Conservation (phyloP, 2,329 filamentous ascomycete genomes). For the Aspergillus japonicus region DNA sequence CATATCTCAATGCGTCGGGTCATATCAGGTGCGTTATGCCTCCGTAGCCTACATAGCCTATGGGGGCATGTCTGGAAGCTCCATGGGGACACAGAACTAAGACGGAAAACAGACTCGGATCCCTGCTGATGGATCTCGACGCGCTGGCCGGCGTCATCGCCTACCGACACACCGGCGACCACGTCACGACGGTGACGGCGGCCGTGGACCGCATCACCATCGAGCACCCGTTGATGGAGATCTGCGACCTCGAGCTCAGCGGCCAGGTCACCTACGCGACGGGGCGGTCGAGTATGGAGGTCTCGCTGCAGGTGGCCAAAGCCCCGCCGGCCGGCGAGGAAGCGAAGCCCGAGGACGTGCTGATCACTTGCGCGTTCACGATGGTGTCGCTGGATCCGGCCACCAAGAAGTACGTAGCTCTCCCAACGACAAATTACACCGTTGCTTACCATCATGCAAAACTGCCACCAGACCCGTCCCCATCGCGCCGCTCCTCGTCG, state of each 20-base stretch:
- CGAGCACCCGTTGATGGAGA: conserved; percentile 69
- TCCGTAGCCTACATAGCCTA: no score
- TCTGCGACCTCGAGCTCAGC: conserved; percentile 74
- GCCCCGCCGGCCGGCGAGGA: conserved; percentile 59
- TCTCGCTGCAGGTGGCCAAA: conserved; percentile 71
- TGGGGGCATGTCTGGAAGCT: no score
- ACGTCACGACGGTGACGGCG: conserved; percentile 63
- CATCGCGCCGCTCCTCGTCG: conserved; percentile 60
- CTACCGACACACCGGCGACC: conserved; percentile 68
- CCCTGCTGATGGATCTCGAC: conserved; percentile 77
- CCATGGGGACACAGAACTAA: background rate
- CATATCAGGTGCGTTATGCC: conserved; percentile 59
- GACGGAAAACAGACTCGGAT: conserved; percentile 55
- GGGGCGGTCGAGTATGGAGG: conserved; percentile 70
- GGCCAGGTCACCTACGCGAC: conserved; percentile 69
- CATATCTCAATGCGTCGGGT: conserved; percentile 73
- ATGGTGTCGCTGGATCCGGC: conserved; percentile 72
- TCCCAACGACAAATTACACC: no score
- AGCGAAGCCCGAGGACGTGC: conserved; percentile 58
- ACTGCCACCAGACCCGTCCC: conserved; percentile 52
- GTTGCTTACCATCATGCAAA: no score
- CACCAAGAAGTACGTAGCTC: conserved; percentile 57
- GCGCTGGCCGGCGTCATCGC: conserved; percentile 74
- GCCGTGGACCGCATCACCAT: conserved; percentile 65
- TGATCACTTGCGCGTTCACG: conserved; percentile 72